Evolutionary conservation across 2,329 filamentous ascomycete genomes (phyloP).

Genomic region (Arthrobotrys iridis): DNA sequence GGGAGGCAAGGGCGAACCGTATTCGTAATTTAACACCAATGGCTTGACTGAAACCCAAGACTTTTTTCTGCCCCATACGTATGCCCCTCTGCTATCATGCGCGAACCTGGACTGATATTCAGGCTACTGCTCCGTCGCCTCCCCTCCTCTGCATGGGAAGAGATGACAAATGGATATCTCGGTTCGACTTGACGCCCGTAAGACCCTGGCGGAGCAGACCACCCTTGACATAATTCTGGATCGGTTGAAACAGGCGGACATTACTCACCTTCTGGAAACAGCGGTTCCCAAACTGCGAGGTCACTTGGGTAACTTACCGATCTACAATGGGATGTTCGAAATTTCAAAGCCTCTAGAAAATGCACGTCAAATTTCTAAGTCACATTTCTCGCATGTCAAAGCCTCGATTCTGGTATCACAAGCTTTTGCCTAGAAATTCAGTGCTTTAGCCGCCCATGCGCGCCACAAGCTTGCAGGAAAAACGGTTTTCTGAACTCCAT

Average conservation of each 20-base stretch:
- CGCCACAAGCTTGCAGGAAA: neutral
- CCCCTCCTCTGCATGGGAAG: constrained; percentile 13
- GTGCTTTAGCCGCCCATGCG: neutral
- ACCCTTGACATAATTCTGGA: constrained; percentile 8
- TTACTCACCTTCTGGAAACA: constrained; percentile 39
- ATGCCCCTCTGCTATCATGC: neutral
- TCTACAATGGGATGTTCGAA: neutral
- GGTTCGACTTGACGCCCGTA: constrained; percentile 38
- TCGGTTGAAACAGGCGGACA: constrained; percentile 27
- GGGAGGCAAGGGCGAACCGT: constrained; percentile 48
- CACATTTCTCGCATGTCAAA: neutral
- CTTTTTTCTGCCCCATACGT: neutral
- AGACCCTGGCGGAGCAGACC: neutral
- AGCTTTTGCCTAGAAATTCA: constrained; percentile 14
- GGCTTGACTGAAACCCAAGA: constrained; percentile 36
- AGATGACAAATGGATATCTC: constrained; percentile 25
- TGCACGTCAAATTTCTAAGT: neutral
- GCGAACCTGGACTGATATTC: constrained; percentile 2
- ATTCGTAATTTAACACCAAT: constrained; percentile 52
- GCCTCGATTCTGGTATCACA: neutral
- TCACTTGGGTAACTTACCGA: too few species aligned
- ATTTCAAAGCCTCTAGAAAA: too few species aligned
- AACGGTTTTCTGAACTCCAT: neutral
- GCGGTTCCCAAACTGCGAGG: neutral
- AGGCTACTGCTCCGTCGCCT: neutral